Evolutionary conservation across 2,329 filamentous ascomycete genomes (phyloP).

Genomic region (Phialocephala subalpina): DNA sequence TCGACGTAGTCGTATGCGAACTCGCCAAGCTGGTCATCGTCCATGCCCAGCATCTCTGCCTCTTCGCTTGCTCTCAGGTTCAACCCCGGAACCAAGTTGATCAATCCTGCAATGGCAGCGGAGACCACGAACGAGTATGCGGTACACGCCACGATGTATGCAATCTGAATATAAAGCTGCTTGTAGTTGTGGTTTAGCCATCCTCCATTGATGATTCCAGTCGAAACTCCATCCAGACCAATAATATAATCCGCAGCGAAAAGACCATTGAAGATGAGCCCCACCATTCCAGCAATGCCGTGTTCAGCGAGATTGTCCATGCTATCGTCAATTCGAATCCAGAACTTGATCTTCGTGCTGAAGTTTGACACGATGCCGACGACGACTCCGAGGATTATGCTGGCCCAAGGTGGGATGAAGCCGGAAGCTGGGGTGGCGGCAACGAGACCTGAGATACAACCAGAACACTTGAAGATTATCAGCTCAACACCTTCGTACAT

Average conservation of each 20-base stretch:
- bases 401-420: conserved; percentile 73
- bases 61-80: conserved; percentile 82
- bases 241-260: conserved; percentile 76
- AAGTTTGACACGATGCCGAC: conserved; percentile 75
- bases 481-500: too few relatives aligned
- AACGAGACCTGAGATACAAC: conserved; percentile 74
- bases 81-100: conserved; percentile 80
- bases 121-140: conserved; percentile 80
- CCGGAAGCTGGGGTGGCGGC: conserved; percentile 75
- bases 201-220: conserved; percentile 66
- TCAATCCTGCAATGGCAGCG: conserved; percentile 74
- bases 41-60: conserved; percentile 86
- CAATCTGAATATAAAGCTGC: conserved; percentile 81
- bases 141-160: conserved; percentile 73
- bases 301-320: conserved; percentile 79
- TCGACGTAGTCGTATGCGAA: conserved; percentile 69
- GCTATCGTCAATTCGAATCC: conserved; percentile 72
- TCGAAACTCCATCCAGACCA: conserved; percentile 80
- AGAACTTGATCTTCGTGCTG: conserved; percentile 64
- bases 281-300: conserved; percentile 73
- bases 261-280: conserved; percentile 76
- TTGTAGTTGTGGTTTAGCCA: conserved; percentile 80
- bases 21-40: conserved; percentile 89
- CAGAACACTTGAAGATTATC: conserved; percentile 60
- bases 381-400: conserved; percentile 70